Evolutionary conservation across 805 yeast species (phyloP), one percentile per base, ranked within the genome.

Genomic region (Spathaspora boniae): DNA sequence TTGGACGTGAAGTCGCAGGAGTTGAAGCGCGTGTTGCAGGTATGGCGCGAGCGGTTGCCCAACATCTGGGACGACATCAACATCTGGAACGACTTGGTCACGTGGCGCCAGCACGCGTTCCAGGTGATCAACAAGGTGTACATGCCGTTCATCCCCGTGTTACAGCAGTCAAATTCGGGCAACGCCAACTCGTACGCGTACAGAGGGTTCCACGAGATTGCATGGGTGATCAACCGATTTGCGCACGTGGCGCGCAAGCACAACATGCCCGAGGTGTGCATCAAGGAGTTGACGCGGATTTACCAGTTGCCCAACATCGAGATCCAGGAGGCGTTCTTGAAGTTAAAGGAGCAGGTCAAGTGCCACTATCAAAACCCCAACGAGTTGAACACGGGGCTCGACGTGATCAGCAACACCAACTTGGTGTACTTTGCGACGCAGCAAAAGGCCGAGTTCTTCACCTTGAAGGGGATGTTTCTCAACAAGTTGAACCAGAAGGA

Each of bases 41-140:
- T 95, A 1, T 93, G 99, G 99, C 72, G 98, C 52, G 99, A 93
- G 54, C 79, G 99, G 44, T 68, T 94, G 34, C 99, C 99, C 9
- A 93, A 93, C 51, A 70, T 77, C 6, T 93, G 98, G 97, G 99
- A 93, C 60, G 98, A 93, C 56, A 89, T 93, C 51, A 91, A 88
- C 55, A 76, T 89, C 42, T 93, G 99, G 99, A 89, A 94, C 47
- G 99, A 93, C 54, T 65, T 93, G 41, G 95, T 93, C 4, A 89
- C 98, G 0, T 93, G 99, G 99, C 75, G 99, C 47, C 98, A 93
- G 60, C 98, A 93, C 64, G 97, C 96, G 0, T 93, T 94, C 71
- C 89, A 86, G 45, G 96, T 91, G 17, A 89, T 93, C 48, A 93
- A 93, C 68, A 85, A 85, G 56, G 95, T 86, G 2, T 93, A 93